These are phyloP conservation scores for Neonothopanus nambi DNA, from an alignment of 1,284 basidiomycete genomes.

Conservation along the genomic window DNA sequence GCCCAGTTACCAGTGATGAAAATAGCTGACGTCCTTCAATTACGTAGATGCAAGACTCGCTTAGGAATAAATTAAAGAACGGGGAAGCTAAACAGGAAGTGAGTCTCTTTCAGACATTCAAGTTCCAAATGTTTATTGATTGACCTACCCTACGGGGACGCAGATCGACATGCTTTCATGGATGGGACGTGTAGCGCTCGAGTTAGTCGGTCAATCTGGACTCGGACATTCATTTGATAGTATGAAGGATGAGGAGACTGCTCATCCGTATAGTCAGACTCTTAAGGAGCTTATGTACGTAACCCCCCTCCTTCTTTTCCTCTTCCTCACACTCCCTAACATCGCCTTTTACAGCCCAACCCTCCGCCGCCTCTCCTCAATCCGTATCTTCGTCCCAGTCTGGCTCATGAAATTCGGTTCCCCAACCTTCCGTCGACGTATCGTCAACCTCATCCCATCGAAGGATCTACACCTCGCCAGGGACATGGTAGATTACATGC, in stretches of 20 bases:
- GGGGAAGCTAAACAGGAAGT: not conserved
- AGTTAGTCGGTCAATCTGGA: conserved; percentile 31
- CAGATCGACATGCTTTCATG: conserved; percentile 15
- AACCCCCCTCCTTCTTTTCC: not conserved
- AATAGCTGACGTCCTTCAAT: not conserved
- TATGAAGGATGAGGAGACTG: conserved; percentile 24
- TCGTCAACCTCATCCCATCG: conserved; percentile 5
- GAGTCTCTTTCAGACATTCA: not conserved
- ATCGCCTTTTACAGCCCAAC: no score
- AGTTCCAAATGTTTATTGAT: not conserved
- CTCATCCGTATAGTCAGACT: conserved; percentile 30
- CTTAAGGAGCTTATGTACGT: conserved; percentile 30
- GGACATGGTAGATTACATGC: conserved; percentile 9
- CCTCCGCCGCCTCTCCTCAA: not conserved
- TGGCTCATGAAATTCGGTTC: conserved; percentile 14
- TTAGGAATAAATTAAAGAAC: not conserved
- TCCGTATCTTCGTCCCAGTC: no score
- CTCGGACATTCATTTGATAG: conserved; percentile 43
- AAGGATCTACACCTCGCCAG: conserved; percentile 2
- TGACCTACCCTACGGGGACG: not conserved
- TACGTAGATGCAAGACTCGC: not conserved
- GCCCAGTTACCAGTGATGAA: not conserved
- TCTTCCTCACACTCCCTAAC: no score
- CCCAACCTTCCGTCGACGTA: not conserved
- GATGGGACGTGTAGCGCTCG: conserved; percentile 23